Base-by-base conservation (phyloP, 2,329 filamentous ascomycete species). In the Pseudopithomyces maydicus region DNA sequence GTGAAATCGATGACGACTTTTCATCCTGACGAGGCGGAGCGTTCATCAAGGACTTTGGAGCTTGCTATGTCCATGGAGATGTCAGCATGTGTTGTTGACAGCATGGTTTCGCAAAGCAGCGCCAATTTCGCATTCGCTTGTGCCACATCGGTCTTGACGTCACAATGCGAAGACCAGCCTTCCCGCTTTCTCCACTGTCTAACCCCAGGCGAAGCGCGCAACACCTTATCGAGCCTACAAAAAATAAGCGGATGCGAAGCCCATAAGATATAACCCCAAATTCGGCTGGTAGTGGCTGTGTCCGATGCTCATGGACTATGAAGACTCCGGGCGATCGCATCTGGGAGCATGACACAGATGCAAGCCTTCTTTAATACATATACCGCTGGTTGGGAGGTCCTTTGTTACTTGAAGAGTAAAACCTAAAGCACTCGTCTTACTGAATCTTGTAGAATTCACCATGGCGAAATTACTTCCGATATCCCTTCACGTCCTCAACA, bases 401-500 rank as follows among this genome's bases (percentile, higher is more conserved):
- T n/a, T n/a, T 38, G 12, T 38, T 5, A 38, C 35, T 29, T 29
- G 35, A 38, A 38, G 12, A 14, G 12, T 11, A 19, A 15, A 26
- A 15, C 12, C 15, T 17, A 15, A 23, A n/a, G 5, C 12, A 38
- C 44, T 35, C 26, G 6, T n/a, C 8, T 6, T 26, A 33, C 5
- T 6, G n/a, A 4, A 3, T 6, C 10, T 2, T 33, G n/a, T 10
- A 12, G 44, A 46, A 1, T 6, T 35, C 2, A 19, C 6, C 32
- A 48, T 48, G 45, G 12, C 19, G 19, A 48, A 22, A 15, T 23
- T n/a, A 17, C 33, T 38, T n/a, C n/a, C 36, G 10, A 5, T 23
- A n/a, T n/a, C n/a, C n/a, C 32, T 52, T 23, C 55, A 55, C 48
- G 29, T 33, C 23, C 47, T 60, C 33, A 55, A 60, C 48, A 20